Evolutionary conservation across 2,329 filamentous ascomycete species (phyloP).

Genomic region (Macrophomina tecta): DNA sequence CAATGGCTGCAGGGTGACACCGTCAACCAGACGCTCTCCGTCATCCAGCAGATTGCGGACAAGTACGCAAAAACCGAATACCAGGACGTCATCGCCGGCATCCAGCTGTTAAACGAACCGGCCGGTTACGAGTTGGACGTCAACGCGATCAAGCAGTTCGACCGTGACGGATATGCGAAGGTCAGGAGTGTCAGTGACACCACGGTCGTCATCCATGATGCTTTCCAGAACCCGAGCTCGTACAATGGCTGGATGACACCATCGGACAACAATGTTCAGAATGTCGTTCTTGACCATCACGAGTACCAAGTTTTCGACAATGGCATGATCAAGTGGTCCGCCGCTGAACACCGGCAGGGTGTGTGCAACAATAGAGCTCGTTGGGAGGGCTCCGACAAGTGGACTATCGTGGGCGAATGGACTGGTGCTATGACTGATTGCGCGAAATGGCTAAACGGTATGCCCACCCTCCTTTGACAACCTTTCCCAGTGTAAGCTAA

Average conservation of each 20-base stretch:
- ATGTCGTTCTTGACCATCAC: slow-evolving; percentile 70
- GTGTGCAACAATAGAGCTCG: slow-evolving; percentile 61
- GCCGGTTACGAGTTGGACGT: slow-evolving; percentile 54
- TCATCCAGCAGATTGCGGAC: slow-evolving; percentile 62
- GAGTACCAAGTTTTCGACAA: slow-evolving; percentile 70
- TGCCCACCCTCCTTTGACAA: slow-evolving; percentile 13
- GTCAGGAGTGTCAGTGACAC: slow-evolving; percentile 52
- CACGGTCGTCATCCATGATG: slow-evolving; percentile 65
- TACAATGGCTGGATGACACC: slow-evolving; percentile 67
- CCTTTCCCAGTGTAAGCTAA: neutral
- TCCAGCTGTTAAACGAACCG: slow-evolving; percentile 65
- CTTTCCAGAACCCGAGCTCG: slow-evolving; percentile 57
- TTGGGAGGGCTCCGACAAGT: slow-evolving; percentile 65
- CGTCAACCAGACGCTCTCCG: slow-evolving; percentile 58
- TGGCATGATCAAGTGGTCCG: slow-evolving; percentile 56
- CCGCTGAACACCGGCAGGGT: slow-evolving; percentile 59
- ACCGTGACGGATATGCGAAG: slow-evolving; percentile 60
- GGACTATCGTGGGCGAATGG: slow-evolving; percentile 73
- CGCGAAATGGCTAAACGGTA: slow-evolving; percentile 55
- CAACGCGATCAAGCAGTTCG: slow-evolving; percentile 58
- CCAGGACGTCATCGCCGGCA: slow-evolving; percentile 64
- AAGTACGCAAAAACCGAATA: slow-evolving; percentile 62
- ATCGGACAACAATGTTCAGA: slow-evolving; percentile 55
- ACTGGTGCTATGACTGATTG: slow-evolving; percentile 70
- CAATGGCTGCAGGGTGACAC: slow-evolving; percentile 57